phyloP scores from a whole-genome alignment of 306 rosid genomes.

The Vigna nakashimae region DNA sequence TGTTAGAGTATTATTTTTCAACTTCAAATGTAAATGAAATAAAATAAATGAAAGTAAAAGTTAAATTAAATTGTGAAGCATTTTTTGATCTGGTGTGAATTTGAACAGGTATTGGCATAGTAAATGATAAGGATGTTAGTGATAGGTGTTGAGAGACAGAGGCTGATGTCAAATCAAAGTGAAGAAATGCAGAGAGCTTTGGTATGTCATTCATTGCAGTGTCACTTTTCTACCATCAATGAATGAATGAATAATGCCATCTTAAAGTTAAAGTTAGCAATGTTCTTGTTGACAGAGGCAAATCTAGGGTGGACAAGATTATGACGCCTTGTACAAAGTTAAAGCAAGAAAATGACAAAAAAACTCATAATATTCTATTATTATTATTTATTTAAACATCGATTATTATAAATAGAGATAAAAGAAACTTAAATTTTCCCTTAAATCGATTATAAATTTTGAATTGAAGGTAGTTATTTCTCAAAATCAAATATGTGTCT shows the following conservation, averaged over 20 bases:
- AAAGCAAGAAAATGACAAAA: not conserved
- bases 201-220: not conserved
- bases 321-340: not conserved
- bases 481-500: no score
- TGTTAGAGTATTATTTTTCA: no score
- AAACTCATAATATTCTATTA: no score
- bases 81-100: not conserved
- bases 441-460: no score
- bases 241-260: not conserved
- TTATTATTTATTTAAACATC: no score
- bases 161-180: not conserved
- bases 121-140: not conserved
- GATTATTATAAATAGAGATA: no score
- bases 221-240: no score
- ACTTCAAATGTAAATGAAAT: no score
- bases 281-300: not conserved
- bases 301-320: not conserved
- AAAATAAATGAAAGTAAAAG: not conserved
- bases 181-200: not conserved
- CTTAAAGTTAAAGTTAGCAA: not conserved
- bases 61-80: not conserved
- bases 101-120: not conserved
- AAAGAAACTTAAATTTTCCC: no score
- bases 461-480: no score
- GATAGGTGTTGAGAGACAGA: not conserved